Conservation (phyloP, 768 basidiomycete species). For the Russula dissimulans region DNA sequence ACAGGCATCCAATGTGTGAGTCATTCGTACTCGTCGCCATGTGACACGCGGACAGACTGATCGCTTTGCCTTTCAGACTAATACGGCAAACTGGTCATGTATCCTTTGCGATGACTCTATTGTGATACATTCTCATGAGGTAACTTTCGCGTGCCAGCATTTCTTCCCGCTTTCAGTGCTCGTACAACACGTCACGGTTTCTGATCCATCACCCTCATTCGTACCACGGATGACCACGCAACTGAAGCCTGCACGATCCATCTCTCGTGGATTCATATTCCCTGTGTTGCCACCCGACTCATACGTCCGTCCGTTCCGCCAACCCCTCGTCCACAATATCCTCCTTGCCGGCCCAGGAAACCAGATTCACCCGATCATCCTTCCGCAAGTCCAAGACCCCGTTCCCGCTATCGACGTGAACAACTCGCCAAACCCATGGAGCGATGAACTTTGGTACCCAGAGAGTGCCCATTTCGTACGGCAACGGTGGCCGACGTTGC, state of each 20-base stretch:
- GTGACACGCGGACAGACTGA: background rate
- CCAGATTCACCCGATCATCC: background rate
- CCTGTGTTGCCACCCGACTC: conserved; percentile 16
- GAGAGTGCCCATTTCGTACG: conserved; percentile 70
- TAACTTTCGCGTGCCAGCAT: conserved; percentile 53
- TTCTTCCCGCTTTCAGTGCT: conserved; percentile 51
- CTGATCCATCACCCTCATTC: conserved; percentile 12
- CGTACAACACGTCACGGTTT: conserved; percentile 23
- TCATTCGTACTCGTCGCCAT: conserved; percentile 17
- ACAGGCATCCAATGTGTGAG: conserved; percentile 66
- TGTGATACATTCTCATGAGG: conserved; percentile 67
- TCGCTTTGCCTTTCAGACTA: conserved; percentile 27
- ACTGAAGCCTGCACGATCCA: conserved; percentile 19
- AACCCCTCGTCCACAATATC: conserved; percentile 8
- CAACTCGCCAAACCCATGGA: conserved; percentile 45
- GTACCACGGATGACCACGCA: conserved; percentile 21
- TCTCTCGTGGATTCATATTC: conserved; percentile 22
- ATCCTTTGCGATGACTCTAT: conserved; percentile 58
- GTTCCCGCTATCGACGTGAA: background rate
- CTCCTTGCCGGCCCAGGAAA: background rate
- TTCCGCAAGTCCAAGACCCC: background rate
- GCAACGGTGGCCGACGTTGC: conserved; percentile 71
- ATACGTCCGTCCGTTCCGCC: conserved; percentile 10
- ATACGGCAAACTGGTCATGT: conserved; percentile 71
- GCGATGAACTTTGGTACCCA: conserved; percentile 59